Evolutionary conservation across 2,329 filamentous ascomycete species (phyloP).

Genomic region (Pestalotiopsis sp.): DNA sequence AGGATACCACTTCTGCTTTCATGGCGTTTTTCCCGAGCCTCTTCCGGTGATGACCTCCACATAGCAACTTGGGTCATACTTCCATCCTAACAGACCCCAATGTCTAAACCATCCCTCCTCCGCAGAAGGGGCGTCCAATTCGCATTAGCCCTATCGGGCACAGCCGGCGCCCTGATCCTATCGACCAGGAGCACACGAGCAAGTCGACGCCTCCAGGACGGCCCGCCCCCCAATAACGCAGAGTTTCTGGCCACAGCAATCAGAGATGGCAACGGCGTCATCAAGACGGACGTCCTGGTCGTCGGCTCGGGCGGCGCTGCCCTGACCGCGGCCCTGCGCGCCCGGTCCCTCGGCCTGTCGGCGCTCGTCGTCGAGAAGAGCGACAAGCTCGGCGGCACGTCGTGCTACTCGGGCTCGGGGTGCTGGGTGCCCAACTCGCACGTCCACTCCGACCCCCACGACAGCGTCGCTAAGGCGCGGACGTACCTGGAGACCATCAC

Average conservation of each 20-base stretch:
- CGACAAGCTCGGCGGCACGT: conserved; percentile 34
- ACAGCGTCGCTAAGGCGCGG: conserved; percentile 27
- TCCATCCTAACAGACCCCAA: background rate
- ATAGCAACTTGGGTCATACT: too few relatives aligned
- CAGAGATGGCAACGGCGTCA: background rate
- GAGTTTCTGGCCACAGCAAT: background rate
- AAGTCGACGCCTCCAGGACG: background rate
- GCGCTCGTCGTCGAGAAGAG: conserved; percentile 36
- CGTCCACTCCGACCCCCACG: conserved; percentile 22
- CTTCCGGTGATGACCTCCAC: too few relatives aligned
- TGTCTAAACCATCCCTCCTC: background rate
- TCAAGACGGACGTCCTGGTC: conserved; percentile 26
- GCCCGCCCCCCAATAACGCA: background rate
- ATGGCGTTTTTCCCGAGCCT: too few relatives aligned
- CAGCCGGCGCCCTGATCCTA: background rate
- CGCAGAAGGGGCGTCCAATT: background rate
- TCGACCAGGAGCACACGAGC: background rate
- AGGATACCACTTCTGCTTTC: too few relatives aligned
- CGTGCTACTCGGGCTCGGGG: conserved; percentile 36
- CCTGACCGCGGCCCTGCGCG: conserved; percentile 33
- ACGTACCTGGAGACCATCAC: conserved; percentile 31
- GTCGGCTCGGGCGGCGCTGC: conserved; percentile 35
- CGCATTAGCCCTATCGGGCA: background rate
- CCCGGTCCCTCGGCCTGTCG: conserved; percentile 23
- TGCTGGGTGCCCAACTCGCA: conserved; percentile 38